Evolutionary conservation across 148 eudicot genomes (phyloP), one percentile per base, ranked within the genome.

Genomic region (Fallopia convolvulus): DNA sequence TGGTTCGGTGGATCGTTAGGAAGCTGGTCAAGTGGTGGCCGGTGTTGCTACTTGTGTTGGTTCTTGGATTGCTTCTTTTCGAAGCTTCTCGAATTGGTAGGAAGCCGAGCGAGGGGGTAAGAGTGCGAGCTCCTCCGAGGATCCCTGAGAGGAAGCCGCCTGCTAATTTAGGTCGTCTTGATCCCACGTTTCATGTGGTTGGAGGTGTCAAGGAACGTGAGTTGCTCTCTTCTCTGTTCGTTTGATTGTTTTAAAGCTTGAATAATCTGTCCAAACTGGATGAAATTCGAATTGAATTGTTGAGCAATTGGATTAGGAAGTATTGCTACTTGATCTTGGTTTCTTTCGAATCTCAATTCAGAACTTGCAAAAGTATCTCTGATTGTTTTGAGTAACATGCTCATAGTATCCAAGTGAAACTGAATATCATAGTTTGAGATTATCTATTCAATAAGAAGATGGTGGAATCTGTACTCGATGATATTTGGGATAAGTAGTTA

Each of bases 151-250:
- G 65, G 53, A 80, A 79, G 42, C 9, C 77, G 66, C 53, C 47
- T 21, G 83, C 78, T 17, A 92, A 94, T 20, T 87, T 94, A 84
- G 82, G 89, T 71, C 89, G 90, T 30, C 79, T 90, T 10, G 92
- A 92, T 83, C 90, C 89, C 23, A 77, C 80, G 3, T 87, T 90
- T 70, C 87, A 78, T 40, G 78, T 86, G 70, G 85, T 89, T 71
- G 85, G 83, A 48, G 96, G 98, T 74, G 92, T 86, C 50, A 91
- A 84, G 83, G 79, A 93, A 80, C 91, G 98, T 89, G 78, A 91
- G 92, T 82, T 12, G 8, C 68, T 49, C 52, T 76, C 63, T 2
- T 30, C 63, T 72, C 11, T 60, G 21, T 72, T 65, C 30, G n/a
- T 8, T 2, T 63, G 8, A 47, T 23, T 65, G 12, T 12, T 17